These are phyloP conservation scores for Leccinum variicolor DNA, from an alignment of 768 basidiomycete species.

Conservation along the genomic window DNA sequence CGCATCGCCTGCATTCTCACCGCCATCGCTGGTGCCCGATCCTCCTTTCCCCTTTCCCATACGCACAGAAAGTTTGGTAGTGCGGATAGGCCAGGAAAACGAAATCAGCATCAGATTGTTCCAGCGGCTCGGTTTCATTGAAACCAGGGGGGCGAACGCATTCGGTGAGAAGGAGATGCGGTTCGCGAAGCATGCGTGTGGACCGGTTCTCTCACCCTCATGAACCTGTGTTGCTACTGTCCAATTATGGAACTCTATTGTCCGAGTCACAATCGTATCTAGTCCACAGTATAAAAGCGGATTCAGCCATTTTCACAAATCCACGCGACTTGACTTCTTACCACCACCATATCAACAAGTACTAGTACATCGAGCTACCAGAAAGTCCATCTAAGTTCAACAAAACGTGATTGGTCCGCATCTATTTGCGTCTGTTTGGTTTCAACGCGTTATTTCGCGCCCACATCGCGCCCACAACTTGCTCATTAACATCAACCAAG, in stretches of 20 bases:
- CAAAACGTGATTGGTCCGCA: neutral
- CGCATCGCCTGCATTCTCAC: conserved; percentile 29
- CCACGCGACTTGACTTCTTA: conserved; percentile 10
- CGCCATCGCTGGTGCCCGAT: conserved; percentile 16
- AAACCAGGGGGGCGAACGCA: conserved; percentile 65
- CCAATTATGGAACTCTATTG: conserved; percentile 8
- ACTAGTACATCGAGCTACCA: neutral
- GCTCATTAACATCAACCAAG: neutral
- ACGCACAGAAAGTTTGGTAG: conserved; percentile 50
- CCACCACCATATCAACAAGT: conserved; percentile 7
- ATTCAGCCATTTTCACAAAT: neutral
- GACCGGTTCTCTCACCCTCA: conserved; percentile 1
- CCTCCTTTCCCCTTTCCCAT: conserved; percentile 42
- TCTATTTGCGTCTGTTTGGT: conserved; percentile 14
- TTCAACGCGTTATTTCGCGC: neutral
- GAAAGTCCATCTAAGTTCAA: neutral
- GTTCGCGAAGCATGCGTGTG: neutral
- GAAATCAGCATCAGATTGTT: conserved; percentile 69
- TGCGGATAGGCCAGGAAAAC: conserved; percentile 70
- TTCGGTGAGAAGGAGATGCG: conserved; percentile 88
- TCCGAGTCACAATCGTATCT: conserved; percentile 14
- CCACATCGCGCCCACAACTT: neutral
- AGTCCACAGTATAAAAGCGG: neutral
- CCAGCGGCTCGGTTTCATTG: conserved; percentile 67
- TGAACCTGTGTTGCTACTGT: neutral